These are phyloP conservation scores for Odontarrhena argentea DNA, from an alignment of 345 rosid genomes.

Conservation along the genomic window DNA sequence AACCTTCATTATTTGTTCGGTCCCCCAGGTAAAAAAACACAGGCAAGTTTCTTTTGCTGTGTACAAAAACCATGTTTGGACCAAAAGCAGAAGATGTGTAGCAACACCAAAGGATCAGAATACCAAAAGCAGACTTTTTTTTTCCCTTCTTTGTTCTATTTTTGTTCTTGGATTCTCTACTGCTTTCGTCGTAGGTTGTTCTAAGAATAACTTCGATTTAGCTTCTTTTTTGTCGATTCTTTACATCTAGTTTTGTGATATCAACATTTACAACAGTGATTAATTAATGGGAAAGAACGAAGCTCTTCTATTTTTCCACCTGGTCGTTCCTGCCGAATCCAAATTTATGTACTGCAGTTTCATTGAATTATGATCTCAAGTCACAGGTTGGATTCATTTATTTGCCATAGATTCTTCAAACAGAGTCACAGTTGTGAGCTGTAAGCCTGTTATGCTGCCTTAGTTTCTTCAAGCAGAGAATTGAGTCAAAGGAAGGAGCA, in stretches of 20 bases:
- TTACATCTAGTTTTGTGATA: conserved; percentile 42
- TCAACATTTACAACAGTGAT: conserved; percentile 61
- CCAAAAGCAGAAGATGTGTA: conserved; percentile 31
- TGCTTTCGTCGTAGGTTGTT: conserved; percentile 38
- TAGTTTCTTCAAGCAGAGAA: conserved; percentile 10
- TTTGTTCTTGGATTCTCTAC: neutral
- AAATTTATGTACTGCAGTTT: conserved; percentile 18
- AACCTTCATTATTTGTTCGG: conserved; percentile 24
- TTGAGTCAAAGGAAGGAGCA: neutral
- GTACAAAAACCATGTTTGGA: conserved; percentile 30
- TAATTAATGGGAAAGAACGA: conserved; percentile 50
- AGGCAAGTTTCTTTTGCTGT: conserved; percentile 25
- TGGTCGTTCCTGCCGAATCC: neutral
- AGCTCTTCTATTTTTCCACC: neutral
- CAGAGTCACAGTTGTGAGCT: neutral
- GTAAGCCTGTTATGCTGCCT: neutral
- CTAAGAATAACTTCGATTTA: conserved; percentile 34
- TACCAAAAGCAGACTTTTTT: conserved; percentile 20
- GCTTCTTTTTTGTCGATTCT: conserved; percentile 33
- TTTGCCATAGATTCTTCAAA: conserved; percentile 4
- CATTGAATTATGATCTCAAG: conserved; percentile 18
- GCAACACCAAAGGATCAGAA: conserved; percentile 32
- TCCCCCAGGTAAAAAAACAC: conserved; percentile 32
- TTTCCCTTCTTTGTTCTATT: neutral
- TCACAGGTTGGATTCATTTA: conserved; percentile 15